Base-by-base conservation (phyloP, 495 filamentous ascomycete species). In the Penicillium subrubescens region DNA sequence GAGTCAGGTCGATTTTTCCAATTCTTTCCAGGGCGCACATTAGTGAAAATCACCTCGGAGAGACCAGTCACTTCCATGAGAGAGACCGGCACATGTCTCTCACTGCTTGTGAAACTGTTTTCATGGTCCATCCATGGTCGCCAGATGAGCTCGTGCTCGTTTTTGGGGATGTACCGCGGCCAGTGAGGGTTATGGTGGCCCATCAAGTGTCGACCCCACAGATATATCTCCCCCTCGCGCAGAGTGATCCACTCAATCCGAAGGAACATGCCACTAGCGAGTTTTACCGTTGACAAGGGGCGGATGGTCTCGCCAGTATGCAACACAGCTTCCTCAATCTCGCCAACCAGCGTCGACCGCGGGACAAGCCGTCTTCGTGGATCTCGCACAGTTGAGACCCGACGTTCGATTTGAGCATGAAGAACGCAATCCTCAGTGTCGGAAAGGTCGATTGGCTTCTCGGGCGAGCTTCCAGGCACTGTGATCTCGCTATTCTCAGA, bases 1-100 rank as follows among this genome's bases (percentile, higher is more conserved):
- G 53, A 17, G 8, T 8, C 34, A n/a, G 23, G 53, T 12, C 25
- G 4, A 39, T 59, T n/a, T 21, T 61, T 34, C 11, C 64, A 17
- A 63, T 60, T 2, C 54, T 43, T 17, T 64, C 48, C 34, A 43
- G 46, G 43, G 27, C 73, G 73, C 14, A 44, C n/a, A 37, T 79
- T 82, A 8, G 73, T 81, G 53, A 81, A 77, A 8, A 51, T 15
- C 25, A 82, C 72, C 0, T 44, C 44, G 1, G 71, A 67, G 50
- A 77, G 57, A 0, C 62, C 46, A 25, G 60, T 69, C 0, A 81
- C 76, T 0, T 63, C 5, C 2, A 46, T 25, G 0, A 77, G 14
- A 5, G 68, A 56, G 0, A 80, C 43, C 0, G 27, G 31, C 0
- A 59, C 39, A 0, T 12, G 31, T 3, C n/a, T 41, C 15, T 48